phyloP scores from a whole-genome alignment of 139 green algal genomes.

The Asterochloris erici region DNA sequence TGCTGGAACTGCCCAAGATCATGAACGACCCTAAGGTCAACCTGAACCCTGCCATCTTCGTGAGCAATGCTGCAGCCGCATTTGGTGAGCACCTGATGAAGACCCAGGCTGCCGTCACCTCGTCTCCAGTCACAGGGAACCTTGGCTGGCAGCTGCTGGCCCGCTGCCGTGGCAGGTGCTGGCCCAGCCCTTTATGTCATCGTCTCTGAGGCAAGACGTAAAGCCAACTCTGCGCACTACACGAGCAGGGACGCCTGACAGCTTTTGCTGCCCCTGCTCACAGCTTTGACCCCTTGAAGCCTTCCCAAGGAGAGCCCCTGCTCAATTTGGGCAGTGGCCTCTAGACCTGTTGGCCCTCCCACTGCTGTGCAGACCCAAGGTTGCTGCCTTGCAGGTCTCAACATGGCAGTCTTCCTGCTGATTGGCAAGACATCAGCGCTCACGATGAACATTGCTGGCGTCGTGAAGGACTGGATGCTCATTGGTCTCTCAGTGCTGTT shows the following conservation, averaged over 20 bases:
- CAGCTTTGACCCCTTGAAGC: background rate
- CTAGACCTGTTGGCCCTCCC: background rate
- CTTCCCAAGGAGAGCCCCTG: background rate
- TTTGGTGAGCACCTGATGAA: slow-evolving; percentile 74
- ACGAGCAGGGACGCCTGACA: too few species aligned
- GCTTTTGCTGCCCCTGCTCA: too few species aligned
- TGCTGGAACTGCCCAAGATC: slow-evolving; percentile 9
- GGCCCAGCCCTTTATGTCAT: too few species aligned
- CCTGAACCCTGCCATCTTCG: slow-evolving; percentile 70
- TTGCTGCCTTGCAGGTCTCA: background rate
- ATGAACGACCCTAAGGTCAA: slow-evolving; percentile 35
- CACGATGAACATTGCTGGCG: slow-evolving; percentile 96
- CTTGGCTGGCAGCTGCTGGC: too few species aligned
- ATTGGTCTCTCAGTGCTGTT: slow-evolving; percentile 89
- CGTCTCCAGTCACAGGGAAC: too few species aligned
- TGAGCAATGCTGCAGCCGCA: slow-evolving; percentile 84
- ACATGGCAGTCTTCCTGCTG: slow-evolving; percentile 22
- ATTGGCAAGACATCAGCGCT: slow-evolving; percentile 63
- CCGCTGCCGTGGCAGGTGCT: too few species aligned
- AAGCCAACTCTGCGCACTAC: too few species aligned
- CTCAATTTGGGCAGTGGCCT: background rate
- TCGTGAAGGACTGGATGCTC: slow-evolving; percentile 99
- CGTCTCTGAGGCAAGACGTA: too few species aligned
- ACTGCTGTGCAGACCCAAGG: background rate
- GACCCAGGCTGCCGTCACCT: too few species aligned